These are phyloP conservation scores for Coprinopsis cinerea DNA, from an alignment of 768 basidiomycete genomes.

Conservation along the genomic window DNA sequence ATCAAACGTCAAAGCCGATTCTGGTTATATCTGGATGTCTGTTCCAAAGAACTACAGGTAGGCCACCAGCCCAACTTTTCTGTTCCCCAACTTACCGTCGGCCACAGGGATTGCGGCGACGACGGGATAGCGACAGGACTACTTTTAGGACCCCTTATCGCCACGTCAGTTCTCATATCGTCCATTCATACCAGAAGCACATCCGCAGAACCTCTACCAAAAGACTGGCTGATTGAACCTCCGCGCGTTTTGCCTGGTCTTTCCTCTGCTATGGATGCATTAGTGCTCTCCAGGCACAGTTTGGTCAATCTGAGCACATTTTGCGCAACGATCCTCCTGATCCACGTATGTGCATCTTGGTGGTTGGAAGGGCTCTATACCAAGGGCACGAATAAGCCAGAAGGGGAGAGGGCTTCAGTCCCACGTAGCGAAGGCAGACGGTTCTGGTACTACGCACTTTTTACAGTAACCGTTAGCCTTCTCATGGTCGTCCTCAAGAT, in stretches of 20 bases:
- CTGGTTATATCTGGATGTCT: constrained; percentile 85
- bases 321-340: constrained; percentile 71
- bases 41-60: constrained; percentile 85
- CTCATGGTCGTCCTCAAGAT: constrained; percentile 45
- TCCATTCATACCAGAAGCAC: constrained; percentile 32
- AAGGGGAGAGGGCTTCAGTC: constrained; percentile 70
- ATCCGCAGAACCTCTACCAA: constrained; percentile 36
- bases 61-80: constrained; percentile 11
- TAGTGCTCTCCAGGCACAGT: constrained; percentile 65
- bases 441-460: constrained; percentile 58
- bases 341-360: constrained; percentile 75
- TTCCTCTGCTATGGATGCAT: constrained; percentile 44
- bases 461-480: constrained; percentile 49
- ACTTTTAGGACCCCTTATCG: constrained; percentile 77
- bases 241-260: constrained; percentile 46
- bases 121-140: constrained; percentile 84
- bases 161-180: constrained; percentile 59
- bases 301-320: constrained; percentile 76
- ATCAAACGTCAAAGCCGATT: constrained; percentile 39
- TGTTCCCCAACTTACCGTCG: constrained; percentile 7
- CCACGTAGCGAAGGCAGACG: constrained; percentile 66
- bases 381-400: constrained; percentile 34
- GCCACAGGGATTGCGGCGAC: constrained; percentile 64
- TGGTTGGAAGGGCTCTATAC: constrained; percentile 58
- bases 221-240: constrained; percentile 73